phyloP scores from a whole-genome alignment of 1,139 yeast genomes.

The Candida labiduridarum region DNA sequence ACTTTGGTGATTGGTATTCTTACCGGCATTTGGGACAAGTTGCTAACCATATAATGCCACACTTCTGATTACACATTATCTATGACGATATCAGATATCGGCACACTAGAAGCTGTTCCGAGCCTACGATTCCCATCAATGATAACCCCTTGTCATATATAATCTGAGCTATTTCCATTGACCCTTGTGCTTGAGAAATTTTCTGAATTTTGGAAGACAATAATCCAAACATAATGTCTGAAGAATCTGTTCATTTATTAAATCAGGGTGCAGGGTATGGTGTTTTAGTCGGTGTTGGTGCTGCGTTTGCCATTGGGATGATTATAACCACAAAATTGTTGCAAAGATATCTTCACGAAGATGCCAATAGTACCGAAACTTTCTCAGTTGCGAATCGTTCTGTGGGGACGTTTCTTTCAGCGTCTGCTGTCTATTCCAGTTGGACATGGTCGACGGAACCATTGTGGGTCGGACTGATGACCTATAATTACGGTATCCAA shows the following conservation, averaged over 20 bases:
- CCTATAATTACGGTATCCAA: conserved; percentile 30
- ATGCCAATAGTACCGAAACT: conserved; percentile 32
- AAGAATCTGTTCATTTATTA: conserved; percentile 19
- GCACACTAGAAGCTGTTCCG: too few relatives aligned
- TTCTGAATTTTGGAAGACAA: too few relatives aligned
- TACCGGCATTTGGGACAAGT: too few relatives aligned
- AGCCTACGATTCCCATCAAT: too few relatives aligned
- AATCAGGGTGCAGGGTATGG: conserved; percentile 32
- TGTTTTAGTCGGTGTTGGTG: conserved; percentile 33
- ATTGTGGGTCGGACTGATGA: conserved; percentile 29
- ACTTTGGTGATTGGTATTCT: too few relatives aligned
- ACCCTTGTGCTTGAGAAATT: too few relatives aligned
- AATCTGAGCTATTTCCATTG: too few relatives aligned
- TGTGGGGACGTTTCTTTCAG: conserved; percentile 28
- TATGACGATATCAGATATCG: too few relatives aligned
- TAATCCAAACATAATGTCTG: conserved; percentile 6
- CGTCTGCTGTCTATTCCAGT: conserved; percentile 29
- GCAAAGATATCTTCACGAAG: conserved; percentile 27
- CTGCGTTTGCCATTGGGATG: conserved; percentile 32
- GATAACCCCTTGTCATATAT: too few relatives aligned
- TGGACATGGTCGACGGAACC: conserved; percentile 40
- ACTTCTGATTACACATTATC: too few relatives aligned
- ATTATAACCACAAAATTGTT: conserved; percentile 27
- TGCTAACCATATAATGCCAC: too few relatives aligned
- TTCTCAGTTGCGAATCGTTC: conserved; percentile 33